Conservation (phyloP, 306 rosid species). For the Delonix regia region DNA sequence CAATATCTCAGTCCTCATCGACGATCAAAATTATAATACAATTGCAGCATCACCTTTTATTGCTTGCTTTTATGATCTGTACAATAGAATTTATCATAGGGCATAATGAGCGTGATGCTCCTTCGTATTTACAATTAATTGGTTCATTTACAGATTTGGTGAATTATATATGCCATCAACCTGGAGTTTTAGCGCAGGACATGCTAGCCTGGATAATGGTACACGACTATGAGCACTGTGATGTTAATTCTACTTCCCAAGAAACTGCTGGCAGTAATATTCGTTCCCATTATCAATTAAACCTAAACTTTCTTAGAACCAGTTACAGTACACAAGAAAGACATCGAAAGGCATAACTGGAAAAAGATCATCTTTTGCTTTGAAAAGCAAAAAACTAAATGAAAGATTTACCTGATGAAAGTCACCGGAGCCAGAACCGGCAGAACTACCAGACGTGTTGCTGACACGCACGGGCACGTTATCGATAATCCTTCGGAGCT, state of each 20-base stretch:
- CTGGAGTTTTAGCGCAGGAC: slow-evolving; percentile 3
- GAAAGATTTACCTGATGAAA: slow-evolving; percentile 78
- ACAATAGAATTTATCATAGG: background rate
- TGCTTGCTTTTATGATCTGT: background rate
- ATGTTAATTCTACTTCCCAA: background rate
- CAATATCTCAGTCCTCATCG: background rate
- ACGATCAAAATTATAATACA: slow-evolving; percentile 6
- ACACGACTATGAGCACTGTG: background rate
- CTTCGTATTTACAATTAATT: background rate
- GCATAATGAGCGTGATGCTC: background rate
- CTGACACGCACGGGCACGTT: slow-evolving; percentile 97
- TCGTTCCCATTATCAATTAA: slow-evolving; percentile 11
- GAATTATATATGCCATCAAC: too few species aligned
- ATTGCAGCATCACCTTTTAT: slow-evolving; percentile 12
- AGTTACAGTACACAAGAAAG: background rate
- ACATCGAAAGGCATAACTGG: background rate
- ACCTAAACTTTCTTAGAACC: background rate
- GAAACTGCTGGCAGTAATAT: background rate
- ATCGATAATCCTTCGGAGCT: slow-evolving; percentile 89
- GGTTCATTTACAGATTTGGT: background rate
- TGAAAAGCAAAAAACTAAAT: background rate
- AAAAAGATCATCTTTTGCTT: background rate
- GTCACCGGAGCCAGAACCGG: slow-evolving; percentile 97
- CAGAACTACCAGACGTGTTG: slow-evolving; percentile 95
- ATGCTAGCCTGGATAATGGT: slow-evolving; percentile 1